Evolutionary conservation across 129 eudicot species (phyloP), one percentile per base, ranked within the genome.

Genomic region (Tagetes erecta): DNA sequence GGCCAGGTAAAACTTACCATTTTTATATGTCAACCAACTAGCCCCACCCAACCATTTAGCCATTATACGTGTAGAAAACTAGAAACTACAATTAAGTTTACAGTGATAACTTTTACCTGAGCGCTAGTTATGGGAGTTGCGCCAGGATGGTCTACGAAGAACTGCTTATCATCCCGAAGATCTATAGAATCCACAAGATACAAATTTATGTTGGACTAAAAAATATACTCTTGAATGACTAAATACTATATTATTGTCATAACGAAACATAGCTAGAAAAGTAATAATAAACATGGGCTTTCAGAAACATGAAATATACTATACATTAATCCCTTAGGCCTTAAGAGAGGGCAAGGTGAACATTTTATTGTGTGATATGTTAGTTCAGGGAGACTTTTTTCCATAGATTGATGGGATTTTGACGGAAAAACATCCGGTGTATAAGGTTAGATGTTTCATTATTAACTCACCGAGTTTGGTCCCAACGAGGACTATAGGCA

Each of bases 401-500:
- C 47, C 42, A 31, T 13, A 70, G 36, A 45, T 8, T 33, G 36
- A 33, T 14, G 3, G 33, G 34, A 42, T 14, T 57, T 42, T 58
- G 46, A 42, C 56, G 13, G 4, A 44, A 12, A 58, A 64, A 64
- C 51, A 38, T 51, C 12, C 44, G 30, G 8, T 6, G 13, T 36
- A 30, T 66, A 27, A 49, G 41, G 46, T 31, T 0, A 49, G 37
- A 62, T 49, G 33, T 51, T 71, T 71, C 13, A 14, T 64, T 11
- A 70, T 63, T 40, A 70, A 81, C 98, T 84, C 80, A 94, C 98
- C 98, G 31, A 94, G 96, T 74, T 94, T 94, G 81, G 98, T 94
- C 65, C 98, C 97, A 77, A 90, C 98, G 68, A 94, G 98, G 74
- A 94, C 88, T 33, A 94, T 94, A 20, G 98, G 98, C 70, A 94